These are phyloP conservation scores for Solanum infundibuliforme DNA, from an alignment of 257 asterid genomes.

Conservation along the genomic window DNA sequence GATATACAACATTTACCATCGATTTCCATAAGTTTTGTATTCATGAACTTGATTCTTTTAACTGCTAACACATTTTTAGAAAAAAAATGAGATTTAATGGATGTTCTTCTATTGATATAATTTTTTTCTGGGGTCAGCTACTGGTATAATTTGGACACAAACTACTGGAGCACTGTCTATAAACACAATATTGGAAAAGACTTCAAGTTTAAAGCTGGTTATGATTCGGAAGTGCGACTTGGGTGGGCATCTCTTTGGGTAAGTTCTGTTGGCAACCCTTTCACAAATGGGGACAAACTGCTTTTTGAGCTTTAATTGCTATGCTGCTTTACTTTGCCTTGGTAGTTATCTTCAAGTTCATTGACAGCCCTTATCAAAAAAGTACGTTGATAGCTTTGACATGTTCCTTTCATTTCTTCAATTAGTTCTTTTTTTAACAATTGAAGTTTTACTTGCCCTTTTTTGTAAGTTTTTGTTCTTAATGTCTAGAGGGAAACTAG, in stretches of 20 bases:
- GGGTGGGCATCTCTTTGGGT: conserved; percentile 99
- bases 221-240: conserved; percentile 83
- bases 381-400: neutral
- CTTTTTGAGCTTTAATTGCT: neutral
- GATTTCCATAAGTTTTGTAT: neutral
- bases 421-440: neutral
- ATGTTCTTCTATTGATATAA: neutral
- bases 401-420: neutral
- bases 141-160: conserved; percentile 65
- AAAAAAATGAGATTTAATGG: neutral
- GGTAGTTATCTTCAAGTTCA: neutral
- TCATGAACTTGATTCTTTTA: neutral
- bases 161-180: conserved; percentile 76
- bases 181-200: conserved; percentile 79
- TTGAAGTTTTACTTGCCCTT: neutral
- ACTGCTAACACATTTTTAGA: neutral
- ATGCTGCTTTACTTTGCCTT: conserved; percentile 1
- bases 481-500: neutral
- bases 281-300: neutral
- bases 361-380: neutral
- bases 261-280: conserved; percentile 9
- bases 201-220: conserved; percentile 85
- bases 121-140: conserved; percentile 39
- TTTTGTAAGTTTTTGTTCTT: neutral
- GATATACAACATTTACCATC: neutral